Evolutionary conservation across 495 filamentous ascomycete genomes (phyloP), one percentile per base, ranked within the genome.

Genomic region (Lichenothelia convexa): DNA sequence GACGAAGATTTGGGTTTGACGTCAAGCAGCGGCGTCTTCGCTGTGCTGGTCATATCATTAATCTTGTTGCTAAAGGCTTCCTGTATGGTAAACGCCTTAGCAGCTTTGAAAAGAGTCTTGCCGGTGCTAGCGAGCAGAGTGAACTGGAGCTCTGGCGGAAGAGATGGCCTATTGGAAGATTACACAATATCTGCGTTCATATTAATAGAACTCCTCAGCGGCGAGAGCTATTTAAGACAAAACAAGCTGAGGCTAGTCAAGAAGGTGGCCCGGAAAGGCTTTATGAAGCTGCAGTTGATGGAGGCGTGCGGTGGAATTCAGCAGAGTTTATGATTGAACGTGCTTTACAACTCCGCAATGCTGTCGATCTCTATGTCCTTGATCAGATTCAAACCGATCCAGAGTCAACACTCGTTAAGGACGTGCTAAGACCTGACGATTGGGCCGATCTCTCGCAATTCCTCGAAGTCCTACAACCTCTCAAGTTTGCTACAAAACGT

Each of bases 121-220:
- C 9, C 3, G 19, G 7, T 17, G 34, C 39, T 16, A 27, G 8
- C 18, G 22, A 41, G n/a, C 12, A 15, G 13, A 20, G 24, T 3
- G 3, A 21, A 21, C 30, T 21, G 12, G 9, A 27, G 2, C 11
- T 35, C 32, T 41, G 34, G 39, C 39, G 39, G 2, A 3, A 41
- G 39, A 13, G 29, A 36, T 31, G 39, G 18, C n/a, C 39, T 27
- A 36, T 41, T 36, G 34, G 39, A 31, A 41, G 36, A 21, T 33
- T 41, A 27, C 39, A 41, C 33, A 41, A 41, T 32, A 3, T 41
- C 19, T 19, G 35, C 20, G 32, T 35, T 33, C 34, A 41, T 30
- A 38, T 41, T 16, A 18, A 12, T 19, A 22, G 39, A 22, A 22
- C 36, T 38, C 30, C 13, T 16, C 37, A 41, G 33, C 31, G 39